phyloP scores from a whole-genome alignment of 345 rosid species.

The Populus pruinosa region DNA sequence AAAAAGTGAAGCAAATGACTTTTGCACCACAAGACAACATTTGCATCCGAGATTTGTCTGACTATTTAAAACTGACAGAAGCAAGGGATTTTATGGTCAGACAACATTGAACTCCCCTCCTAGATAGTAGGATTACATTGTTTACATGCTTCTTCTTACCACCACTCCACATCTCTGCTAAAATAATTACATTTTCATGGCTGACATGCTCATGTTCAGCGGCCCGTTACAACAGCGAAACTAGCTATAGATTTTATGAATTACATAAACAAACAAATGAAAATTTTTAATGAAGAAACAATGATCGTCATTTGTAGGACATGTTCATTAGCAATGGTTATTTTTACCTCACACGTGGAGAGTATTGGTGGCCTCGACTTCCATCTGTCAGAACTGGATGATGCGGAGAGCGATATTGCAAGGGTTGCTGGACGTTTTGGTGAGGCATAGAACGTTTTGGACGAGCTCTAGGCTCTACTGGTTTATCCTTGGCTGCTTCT shows the following conservation, averaged over 20 bases:
- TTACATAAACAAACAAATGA: background rate
- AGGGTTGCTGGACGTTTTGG: constrained; percentile 35
- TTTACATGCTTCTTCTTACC: background rate
- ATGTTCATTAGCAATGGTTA: background rate
- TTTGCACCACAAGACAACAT: background rate
- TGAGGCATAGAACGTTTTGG: constrained; percentile 26
- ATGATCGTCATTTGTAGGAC: background rate
- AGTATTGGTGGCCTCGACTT: constrained; percentile 22
- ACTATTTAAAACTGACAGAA: background rate
- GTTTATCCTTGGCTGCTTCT: constrained; percentile 48
- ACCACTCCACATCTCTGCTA: background rate
- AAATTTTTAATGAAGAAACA: background rate
- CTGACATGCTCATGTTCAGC: background rate
- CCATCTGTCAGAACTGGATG: constrained; percentile 32
- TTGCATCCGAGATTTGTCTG: background rate
- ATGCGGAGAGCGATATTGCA: constrained; percentile 52
- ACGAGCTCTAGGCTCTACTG: constrained; percentile 46
- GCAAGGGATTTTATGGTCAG: background rate
- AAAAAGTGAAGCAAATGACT: background rate
- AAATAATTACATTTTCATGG: background rate
- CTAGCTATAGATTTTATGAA: background rate
- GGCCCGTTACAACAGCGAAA: background rate
- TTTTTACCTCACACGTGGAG: constrained; percentile 22
- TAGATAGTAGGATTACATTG: background rate
- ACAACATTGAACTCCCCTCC: background rate